Percentiles rank a stretch among this genome's conserved stretches.
phyloP scores from a whole-genome alignment of 164 flowering plant genomes.

The Cinnamomum chago region DNA sequence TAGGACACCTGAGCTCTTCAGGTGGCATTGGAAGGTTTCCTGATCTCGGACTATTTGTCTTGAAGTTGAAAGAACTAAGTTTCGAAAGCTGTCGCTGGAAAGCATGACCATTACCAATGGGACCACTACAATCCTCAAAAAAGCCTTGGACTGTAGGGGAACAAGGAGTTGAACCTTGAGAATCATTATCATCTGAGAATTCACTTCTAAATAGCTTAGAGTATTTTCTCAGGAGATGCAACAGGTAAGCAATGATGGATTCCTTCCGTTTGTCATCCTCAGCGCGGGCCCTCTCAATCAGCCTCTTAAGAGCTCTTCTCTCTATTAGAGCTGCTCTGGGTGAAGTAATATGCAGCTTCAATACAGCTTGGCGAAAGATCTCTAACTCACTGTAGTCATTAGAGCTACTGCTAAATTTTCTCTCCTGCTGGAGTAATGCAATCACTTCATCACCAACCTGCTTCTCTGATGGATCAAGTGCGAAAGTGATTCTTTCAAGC shows the following conservation, averaged over 20 bases:
- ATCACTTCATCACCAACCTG: slow-evolving; percentile 92
- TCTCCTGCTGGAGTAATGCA: slow-evolving; percentile 81
- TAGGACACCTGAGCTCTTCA: slow-evolving; percentile 93
- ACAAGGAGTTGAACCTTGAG: slow-evolving; percentile 96
- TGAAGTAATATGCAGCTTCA: slow-evolving; percentile 80
- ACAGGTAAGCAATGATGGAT: slow-evolving; percentile 86
- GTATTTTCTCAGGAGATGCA: slow-evolving; percentile 89
- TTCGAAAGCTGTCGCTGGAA: slow-evolving; percentile 81
- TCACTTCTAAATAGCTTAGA: slow-evolving; percentile 90
- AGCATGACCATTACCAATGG: slow-evolving; percentile 37
- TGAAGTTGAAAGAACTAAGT: slow-evolving; percentile 73
- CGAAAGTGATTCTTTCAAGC: slow-evolving; percentile 53
- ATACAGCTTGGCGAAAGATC: slow-evolving; percentile 84
- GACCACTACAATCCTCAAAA: slow-evolving; percentile 41
- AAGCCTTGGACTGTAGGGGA: slow-evolving; percentile 79
- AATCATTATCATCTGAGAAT: slow-evolving; percentile 84
- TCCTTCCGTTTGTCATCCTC: slow-evolving; percentile 97
- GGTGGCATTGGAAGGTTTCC: slow-evolving; percentile 75
- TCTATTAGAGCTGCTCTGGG: slow-evolving; percentile 89
- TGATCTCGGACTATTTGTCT: slow-evolving; percentile 43
- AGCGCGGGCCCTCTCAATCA: slow-evolving; percentile 67
- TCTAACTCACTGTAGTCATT: slow-evolving; percentile 77
- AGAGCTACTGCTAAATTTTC: slow-evolving; percentile 44
- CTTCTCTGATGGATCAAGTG: slow-evolving; percentile 77
- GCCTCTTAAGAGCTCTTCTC: slow-evolving; percentile 91